Conservation (phyloP, 768 basidiomycete species). For the Lactifluus rugatus region DNA sequence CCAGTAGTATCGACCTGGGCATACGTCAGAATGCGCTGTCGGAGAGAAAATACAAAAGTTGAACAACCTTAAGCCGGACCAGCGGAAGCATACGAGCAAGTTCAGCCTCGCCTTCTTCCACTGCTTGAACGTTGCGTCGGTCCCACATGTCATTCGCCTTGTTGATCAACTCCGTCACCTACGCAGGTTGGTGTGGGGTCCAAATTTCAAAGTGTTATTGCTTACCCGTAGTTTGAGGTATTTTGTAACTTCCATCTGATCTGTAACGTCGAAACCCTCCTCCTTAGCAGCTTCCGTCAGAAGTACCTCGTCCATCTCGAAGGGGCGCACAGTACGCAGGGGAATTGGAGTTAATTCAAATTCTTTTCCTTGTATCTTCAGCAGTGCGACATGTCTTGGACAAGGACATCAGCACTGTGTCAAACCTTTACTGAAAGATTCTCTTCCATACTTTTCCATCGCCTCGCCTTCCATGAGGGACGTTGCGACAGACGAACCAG, state of each 20-base stretch:
- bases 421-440: neutral
- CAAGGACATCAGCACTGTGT: neutral
- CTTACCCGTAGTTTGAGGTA: slow-evolving; percentile 63
- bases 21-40: neutral
- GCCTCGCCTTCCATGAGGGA: slow-evolving; percentile 91
- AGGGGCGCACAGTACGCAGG: slow-evolving; percentile 87
- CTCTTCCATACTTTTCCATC: slow-evolving; percentile 62
- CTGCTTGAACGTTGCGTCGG: slow-evolving; percentile 54
- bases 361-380: slow-evolving; percentile 81
- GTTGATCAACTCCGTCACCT: slow-evolving; percentile 75
- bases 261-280: slow-evolving; percentile 63
- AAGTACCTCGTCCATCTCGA: slow-evolving; percentile 75
- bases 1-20: slow-evolving; percentile 81
- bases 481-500: slow-evolving; percentile 92
- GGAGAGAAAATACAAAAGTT: neutral
- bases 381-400: slow-evolving; percentile 78
- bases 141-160: slow-evolving; percentile 73
- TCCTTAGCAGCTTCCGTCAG: slow-evolving; percentile 72
- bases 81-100: slow-evolving; percentile 74
- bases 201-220: neutral
- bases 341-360: slow-evolving; percentile 81
- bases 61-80: slow-evolving; percentile 66
- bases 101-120: slow-evolving; percentile 51
- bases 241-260: slow-evolving; percentile 76
- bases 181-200: neutral